phyloP scores from a whole-genome alignment of 139 green algal genomes.

The Picochlorum costavermella region DNA sequence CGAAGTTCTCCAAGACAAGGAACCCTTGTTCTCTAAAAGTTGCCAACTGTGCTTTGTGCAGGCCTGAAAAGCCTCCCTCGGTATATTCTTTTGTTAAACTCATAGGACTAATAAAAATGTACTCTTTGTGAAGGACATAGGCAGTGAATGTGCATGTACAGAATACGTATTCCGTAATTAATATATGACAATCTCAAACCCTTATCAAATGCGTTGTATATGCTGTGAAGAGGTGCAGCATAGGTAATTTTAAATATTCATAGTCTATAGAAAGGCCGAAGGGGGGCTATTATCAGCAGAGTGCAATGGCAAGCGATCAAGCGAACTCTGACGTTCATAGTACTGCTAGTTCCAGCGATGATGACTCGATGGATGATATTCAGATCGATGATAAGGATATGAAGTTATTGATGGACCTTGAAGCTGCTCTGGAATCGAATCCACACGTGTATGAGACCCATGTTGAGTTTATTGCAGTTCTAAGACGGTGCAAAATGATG shows the following conservation, averaged over 20 bases:
- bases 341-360: conserved; percentile 16
- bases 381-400: conserved; percentile 41
- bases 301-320: conserved; percentile 2
- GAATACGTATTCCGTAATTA: too few relatives aligned
- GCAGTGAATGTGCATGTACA: too few relatives aligned
- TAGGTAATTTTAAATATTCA: too few relatives aligned
- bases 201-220: too few relatives aligned
- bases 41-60: conserved; percentile 18
- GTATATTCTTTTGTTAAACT: too few relatives aligned
- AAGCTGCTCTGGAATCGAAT: conserved; percentile 49
- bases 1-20: conserved; percentile 51
- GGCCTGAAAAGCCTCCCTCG: too few relatives aligned
- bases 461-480: conserved; percentile 44
- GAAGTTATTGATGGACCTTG: conserved; percentile 44
- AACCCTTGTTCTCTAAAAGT: conserved; percentile 38
- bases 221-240: too few relatives aligned
- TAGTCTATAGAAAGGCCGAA: background rate
- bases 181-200: too few relatives aligned
- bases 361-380: conserved; percentile 33
- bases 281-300: background rate
- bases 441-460: conserved; percentile 60
- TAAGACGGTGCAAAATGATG: conserved; percentile 48
- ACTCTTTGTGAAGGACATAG: too few relatives aligned
- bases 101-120: too few relatives aligned
- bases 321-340: background rate